Conservation (phyloP, 164 flowering plant genomes). For the Umbellularia californica region DNA sequence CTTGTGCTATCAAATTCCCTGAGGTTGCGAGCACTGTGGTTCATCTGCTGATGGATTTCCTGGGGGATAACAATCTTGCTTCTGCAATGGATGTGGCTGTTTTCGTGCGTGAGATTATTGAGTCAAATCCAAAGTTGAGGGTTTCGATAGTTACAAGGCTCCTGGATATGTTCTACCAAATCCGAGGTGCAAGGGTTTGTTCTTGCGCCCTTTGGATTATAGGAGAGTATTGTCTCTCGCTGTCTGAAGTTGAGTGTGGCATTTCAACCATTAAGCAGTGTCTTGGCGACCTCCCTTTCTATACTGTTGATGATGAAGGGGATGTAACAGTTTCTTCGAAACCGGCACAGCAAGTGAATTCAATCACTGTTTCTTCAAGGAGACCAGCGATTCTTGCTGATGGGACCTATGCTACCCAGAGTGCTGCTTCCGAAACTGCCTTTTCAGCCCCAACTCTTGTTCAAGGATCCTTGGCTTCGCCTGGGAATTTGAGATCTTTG, state of each 20-base stretch:
- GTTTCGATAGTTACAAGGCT: conserved; percentile 86
- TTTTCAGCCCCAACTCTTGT: conserved; percentile 66
- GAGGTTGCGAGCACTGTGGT: conserved; percentile 97
- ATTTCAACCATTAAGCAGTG: conserved; percentile 83
- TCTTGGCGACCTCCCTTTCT: conserved; percentile 90
- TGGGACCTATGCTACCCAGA: conserved; percentile 97
- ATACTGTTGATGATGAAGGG: conserved; percentile 56
- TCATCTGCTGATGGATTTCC: conserved; percentile 94
- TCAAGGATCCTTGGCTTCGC: conserved; percentile 67
- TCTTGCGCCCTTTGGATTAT: conserved; percentile 94
- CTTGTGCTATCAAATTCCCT: conserved; percentile 91
- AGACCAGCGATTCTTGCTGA: conserved; percentile 94
- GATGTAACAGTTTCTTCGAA: conserved; percentile 44
- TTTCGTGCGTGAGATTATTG: conserved; percentile 88
- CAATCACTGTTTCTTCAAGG: conserved; percentile 68
- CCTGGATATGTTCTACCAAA: conserved; percentile 87
- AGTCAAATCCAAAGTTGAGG: conserved; percentile 82
- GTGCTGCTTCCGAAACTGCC: conserved; percentile 92
- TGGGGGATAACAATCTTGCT: conserved; percentile 86
- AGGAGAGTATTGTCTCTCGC: conserved; percentile 87
- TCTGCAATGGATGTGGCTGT: conserved; percentile 87
- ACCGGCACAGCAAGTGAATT: conserved; percentile 42
- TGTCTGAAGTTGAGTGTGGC: conserved; percentile 90
- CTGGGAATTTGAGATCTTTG: conserved; percentile 78
- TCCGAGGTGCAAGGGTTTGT: conserved; percentile 85